Evolutionary conservation across 805 yeast species (phyloP).

Genomic region (Metschnikowia borealis): DNA sequence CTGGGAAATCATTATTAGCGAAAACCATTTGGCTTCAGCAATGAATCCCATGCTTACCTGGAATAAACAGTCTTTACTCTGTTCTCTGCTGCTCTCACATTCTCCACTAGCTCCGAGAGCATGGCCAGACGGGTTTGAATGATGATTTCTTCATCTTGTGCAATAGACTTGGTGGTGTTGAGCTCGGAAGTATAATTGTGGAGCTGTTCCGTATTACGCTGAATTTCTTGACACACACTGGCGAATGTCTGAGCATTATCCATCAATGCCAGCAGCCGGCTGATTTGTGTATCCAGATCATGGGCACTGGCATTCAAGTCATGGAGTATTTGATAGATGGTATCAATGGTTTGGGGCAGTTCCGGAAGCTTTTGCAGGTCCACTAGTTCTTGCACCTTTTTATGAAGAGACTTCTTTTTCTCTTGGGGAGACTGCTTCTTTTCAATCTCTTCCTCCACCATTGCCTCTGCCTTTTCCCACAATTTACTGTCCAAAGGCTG

Average conservation of each 20-base stretch:
- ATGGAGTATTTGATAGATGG: constrained; percentile 17
- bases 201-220: constrained; percentile 4
- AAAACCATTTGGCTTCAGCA: background rate
- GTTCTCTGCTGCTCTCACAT: constrained; percentile 10
- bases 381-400: background rate
- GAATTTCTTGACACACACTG: background rate
- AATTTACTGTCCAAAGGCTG: background rate
- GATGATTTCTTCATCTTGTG: constrained; percentile 18
- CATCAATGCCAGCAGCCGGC: constrained; percentile 5
- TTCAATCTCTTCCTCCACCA: background rate
- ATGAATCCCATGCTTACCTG: background rate
- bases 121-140: constrained; percentile 18
- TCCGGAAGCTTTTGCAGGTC: constrained; percentile 9
- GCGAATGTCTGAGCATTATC: background rate
- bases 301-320: constrained; percentile 11
- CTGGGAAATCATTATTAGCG: no score
- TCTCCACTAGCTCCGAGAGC: constrained; percentile 25
- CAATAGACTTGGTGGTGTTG: constrained; percentile 5
- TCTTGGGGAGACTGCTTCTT: background rate
- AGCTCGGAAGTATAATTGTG: constrained; percentile 17
- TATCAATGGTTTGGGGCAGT: constrained; percentile 16
- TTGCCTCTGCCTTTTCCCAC: background rate
- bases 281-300: background rate
- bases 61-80: constrained; percentile 1
- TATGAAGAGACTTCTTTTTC: background rate